phyloP scores from a whole-genome alignment of 163 green algal genomes.

The Scenedesmus sp. region DNA sequence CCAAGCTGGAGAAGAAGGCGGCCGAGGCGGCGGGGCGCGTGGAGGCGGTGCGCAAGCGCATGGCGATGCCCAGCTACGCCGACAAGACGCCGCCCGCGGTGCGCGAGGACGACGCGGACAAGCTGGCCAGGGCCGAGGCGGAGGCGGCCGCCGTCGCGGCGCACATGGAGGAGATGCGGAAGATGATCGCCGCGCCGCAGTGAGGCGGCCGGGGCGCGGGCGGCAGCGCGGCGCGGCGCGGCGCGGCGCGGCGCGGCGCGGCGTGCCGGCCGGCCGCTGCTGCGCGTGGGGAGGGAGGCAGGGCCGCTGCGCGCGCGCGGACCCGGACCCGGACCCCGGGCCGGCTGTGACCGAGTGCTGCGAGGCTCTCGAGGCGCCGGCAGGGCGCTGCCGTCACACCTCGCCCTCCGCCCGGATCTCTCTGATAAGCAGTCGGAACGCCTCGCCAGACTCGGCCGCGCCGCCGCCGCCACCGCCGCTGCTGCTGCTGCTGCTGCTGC shows the following conservation, averaged over 20 bases:
- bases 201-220: too few relatives aligned
- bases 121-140: conserved; percentile 48
- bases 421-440: conserved; percentile 21
- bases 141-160: conserved; percentile 36
- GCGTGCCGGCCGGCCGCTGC: neutral
- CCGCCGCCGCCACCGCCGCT: neutral
- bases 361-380: too few relatives aligned
- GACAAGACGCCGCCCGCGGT: conserved; percentile 85
- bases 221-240: too few relatives aligned
- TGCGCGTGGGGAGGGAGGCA: neutral
- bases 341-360: too few relatives aligned
- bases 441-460: neutral
- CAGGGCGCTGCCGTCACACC: too few relatives aligned
- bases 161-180: conserved; percentile 42
- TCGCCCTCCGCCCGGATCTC: conserved; percentile 32
- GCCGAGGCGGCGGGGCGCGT: conserved; percentile 50
- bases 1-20: conserved; percentile 91
- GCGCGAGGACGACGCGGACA: conserved; percentile 76
- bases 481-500: conserved; percentile 13
- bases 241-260: too few relatives aligned
- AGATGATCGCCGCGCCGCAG: conserved; percentile 25
- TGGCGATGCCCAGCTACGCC: conserved; percentile 73
- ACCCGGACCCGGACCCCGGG: too few relatives aligned
- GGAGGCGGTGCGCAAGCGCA: conserved; percentile 67
- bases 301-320: neutral